A percentile compares a stretch with the other conserved stretches of the same genome.
Evolutionary conservation across 345 rosid species (phyloP).

Genomic region (Gossypioides kirkii): DNA sequence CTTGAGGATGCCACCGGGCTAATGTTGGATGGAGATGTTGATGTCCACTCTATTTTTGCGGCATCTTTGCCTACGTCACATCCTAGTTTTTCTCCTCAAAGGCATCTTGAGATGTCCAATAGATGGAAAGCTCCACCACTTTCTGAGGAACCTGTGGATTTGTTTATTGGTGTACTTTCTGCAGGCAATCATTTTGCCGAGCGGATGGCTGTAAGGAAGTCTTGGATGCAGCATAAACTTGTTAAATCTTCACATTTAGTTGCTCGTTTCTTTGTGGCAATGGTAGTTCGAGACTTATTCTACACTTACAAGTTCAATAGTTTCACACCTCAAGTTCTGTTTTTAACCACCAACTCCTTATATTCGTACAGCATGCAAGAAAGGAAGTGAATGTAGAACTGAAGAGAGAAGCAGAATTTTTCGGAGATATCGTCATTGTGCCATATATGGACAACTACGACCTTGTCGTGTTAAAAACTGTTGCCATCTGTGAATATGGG

Average conservation of each 20-base stretch:
- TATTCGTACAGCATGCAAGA: conserved; percentile 59
- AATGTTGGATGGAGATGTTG: conserved; percentile 67
- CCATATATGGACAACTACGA: conserved; percentile 97
- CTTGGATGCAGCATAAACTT: conserved; percentile 91
- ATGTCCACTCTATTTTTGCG: conserved; percentile 73
- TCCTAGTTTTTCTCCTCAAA: conserved; percentile 82
- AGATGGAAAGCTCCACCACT: conserved; percentile 80
- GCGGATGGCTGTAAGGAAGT: conserved; percentile 93
- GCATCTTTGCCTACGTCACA: conserved; percentile 80
- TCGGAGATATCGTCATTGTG: conserved; percentile 68
- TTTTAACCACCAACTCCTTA: conserved; percentile 14
- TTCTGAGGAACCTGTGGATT: conserved; percentile 38
- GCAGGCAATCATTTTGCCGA: conserved; percentile 93
- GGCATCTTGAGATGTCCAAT: conserved; percentile 68
- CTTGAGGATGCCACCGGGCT: conserved; percentile 93
- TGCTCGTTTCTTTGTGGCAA: conserved; percentile 90
- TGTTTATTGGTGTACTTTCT: conserved; percentile 86
- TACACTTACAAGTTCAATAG: neutral
- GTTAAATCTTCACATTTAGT: conserved; percentile 77
- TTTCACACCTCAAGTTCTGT: neutral
- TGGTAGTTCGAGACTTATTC: conserved; percentile 42
- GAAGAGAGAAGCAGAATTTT: conserved; percentile 90
- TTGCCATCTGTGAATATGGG: conserved; percentile 54
- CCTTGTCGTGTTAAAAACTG: conserved; percentile 64
- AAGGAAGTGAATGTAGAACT: conserved; percentile 85